Evolutionary conservation across 352 stramenopile species (phyloP).

Genomic region (Elongisporangium prolatum): DNA sequence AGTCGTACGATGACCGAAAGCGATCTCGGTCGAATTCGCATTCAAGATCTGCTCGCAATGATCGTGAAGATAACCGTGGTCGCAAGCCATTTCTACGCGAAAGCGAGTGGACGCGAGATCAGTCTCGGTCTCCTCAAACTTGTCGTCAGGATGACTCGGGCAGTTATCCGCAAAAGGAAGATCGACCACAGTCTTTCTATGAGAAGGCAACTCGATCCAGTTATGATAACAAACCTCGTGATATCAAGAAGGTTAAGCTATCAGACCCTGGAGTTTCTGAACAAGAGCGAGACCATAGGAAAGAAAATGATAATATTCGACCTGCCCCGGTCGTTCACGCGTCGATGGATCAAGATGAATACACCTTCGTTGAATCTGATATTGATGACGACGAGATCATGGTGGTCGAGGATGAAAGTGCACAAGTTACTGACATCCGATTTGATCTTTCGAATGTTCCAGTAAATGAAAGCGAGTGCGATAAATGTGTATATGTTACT

Average conservation of each 20-base stretch:
- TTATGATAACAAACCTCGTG: background rate
- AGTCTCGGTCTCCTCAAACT: background rate
- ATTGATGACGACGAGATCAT: constrained; percentile 16
- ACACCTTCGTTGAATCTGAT: constrained; percentile 51
- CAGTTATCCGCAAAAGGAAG: background rate
- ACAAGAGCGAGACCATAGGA: constrained; percentile 7
- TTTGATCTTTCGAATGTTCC: constrained; percentile 33
- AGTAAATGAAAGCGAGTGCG: constrained; percentile 31
- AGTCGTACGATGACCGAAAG: background rate
- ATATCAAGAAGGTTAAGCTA: constrained; percentile 9
- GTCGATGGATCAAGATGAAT: constrained; percentile 26
- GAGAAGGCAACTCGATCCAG: background rate
- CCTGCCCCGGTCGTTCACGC: constrained; percentile 13
- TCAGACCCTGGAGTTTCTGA: no score
- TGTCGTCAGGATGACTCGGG: background rate
- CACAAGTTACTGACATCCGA: constrained; percentile 37
- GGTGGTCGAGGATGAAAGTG: constrained; percentile 15
- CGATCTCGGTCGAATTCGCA: constrained; percentile 5
- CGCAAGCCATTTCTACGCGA: background rate
- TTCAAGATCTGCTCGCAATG: constrained; percentile 9
- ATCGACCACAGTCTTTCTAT: background rate
- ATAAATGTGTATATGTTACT: constrained; percentile 51
- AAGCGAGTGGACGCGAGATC: background rate
- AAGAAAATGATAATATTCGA: background rate
- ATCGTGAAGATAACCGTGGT: constrained; percentile 3